These are phyloP conservation scores for Cercospora berteroae DNA, from an alignment of 2,329 filamentous ascomycete genomes.

Conservation along the genomic window DNA sequence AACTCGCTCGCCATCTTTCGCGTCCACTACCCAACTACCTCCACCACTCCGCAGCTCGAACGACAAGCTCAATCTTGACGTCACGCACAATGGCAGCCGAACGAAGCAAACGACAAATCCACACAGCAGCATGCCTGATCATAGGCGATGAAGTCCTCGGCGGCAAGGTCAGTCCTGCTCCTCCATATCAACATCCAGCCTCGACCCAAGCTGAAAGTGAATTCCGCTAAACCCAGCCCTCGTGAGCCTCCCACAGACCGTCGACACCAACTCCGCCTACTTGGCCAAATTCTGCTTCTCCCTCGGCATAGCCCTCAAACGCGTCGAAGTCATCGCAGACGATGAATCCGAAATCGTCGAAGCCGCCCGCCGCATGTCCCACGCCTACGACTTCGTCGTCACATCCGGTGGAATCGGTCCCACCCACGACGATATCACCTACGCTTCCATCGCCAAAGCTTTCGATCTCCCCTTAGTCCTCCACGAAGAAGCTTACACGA, in stretches of 20 bases:
- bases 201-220: not conserved
- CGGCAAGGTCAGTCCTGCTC: conserved; percentile 67
- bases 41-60: conserved; percentile 37
- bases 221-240: not conserved
- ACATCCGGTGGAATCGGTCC: conserved; percentile 95
- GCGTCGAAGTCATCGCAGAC: conserved; percentile 90
- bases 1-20: conserved; percentile 69
- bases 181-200: not conserved
- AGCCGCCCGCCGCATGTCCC: conserved; percentile 81
- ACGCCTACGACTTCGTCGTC: conserved; percentile 88
- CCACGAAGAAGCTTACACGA: conserved; percentile 71
- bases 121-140: conserved; percentile 87
- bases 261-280: conserved; percentile 65
- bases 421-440: conserved; percentile 97
- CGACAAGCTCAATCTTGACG: conserved; percentile 46
- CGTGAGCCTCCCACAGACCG: conserved; percentile 48
- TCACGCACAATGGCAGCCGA: conserved; percentile 49
- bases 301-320: conserved; percentile 68
- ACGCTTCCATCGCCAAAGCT: conserved; percentile 87
- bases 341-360: conserved; percentile 89
- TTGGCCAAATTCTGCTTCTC: conserved; percentile 66
- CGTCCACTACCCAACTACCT: conserved; percentile 60
- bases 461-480: conserved; percentile 74
- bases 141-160: conserved; percentile 97
- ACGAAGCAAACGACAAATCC: conserved; percentile 66